Evolutionary conservation across 2,329 filamentous ascomycete species (phyloP).

Genomic region (Tympanopsis confertula): DNA sequence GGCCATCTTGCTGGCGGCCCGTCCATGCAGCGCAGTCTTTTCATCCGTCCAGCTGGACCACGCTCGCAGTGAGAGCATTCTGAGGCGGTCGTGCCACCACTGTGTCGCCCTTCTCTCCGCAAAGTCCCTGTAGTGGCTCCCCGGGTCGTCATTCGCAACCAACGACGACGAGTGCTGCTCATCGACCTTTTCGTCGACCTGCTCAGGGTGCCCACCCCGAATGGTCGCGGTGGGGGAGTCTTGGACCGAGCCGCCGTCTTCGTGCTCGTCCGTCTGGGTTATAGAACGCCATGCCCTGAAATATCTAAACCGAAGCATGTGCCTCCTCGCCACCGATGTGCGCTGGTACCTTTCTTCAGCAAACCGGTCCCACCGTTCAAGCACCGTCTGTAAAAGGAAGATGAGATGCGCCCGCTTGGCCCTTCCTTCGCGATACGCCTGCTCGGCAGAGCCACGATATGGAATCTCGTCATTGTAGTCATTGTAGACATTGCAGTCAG

Average conservation of each 20-base stretch:
- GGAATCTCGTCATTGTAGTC: neutral
- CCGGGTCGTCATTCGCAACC: no score
- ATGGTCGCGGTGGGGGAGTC: neutral
- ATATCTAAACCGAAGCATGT: constrained; percentile 28
- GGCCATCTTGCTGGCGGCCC: no score
- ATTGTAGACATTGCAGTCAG: neutral
- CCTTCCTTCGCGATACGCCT: neutral
- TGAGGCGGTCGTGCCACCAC: no score
- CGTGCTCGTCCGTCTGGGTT: constrained; percentile 44
- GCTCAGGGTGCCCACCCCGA: neutral
- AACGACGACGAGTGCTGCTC: no score
- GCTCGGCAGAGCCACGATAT: neutral
- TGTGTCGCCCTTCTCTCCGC: no score
- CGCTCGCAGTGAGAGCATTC: no score
- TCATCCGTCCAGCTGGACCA: no score
- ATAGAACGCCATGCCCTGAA: constrained; percentile 61
- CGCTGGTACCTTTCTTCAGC: constrained; percentile 8
- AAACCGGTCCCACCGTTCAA: neutral
- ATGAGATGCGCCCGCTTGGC: neutral
- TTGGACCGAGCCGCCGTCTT: constrained; percentile 24
- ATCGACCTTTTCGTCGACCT: neutral
- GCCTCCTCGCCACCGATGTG: constrained; percentile 16
- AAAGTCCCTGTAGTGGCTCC: no score
- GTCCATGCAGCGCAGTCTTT: no score
- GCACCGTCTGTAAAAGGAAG: neutral